A percentile compares a stretch with the other conserved stretches of the same genome.
Conservation (phyloP, 1,139 yeast genomes). For the Saccharomyces hybrid region DNA sequence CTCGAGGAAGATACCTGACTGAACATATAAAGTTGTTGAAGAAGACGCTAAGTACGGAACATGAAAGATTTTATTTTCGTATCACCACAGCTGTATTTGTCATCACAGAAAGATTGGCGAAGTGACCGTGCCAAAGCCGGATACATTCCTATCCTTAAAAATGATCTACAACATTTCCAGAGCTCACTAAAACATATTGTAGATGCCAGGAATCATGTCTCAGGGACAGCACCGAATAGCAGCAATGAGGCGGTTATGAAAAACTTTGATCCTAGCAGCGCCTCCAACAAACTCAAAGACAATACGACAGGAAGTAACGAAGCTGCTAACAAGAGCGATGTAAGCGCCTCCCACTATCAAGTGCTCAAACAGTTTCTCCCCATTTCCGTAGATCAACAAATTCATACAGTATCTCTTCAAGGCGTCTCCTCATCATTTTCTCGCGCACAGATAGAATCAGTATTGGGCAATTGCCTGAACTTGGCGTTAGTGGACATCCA, state of each 20-base stretch:
- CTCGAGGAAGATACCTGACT: background rate
- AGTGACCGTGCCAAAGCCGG: conserved; percentile 20
- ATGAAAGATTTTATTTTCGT: conserved; percentile 20
- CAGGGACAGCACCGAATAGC: background rate
- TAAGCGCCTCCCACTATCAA: conserved; percentile 8
- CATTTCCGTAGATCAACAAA: conserved; percentile 22
- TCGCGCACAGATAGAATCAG: background rate
- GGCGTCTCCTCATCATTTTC: conserved; percentile 10
- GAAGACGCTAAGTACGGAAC: background rate
- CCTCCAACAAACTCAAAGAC: background rate
- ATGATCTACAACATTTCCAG: conserved; percentile 21
- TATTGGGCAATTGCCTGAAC: background rate
- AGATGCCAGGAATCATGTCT: background rate
- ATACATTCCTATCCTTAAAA: conserved; percentile 24
- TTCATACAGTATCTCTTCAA: conserved; percentile 18
- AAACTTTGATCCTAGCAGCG: background rate
- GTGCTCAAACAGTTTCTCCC: conserved; percentile 23
- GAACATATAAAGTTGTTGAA: background rate
- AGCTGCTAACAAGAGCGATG: background rate
- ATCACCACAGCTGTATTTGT: conserved; percentile 22
- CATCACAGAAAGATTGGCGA: conserved; percentile 19
- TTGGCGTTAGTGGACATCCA: background rate
- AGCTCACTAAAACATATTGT: conserved; percentile 9
- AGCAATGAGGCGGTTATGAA: background rate
- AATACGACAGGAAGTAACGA: background rate